Evolutionary conservation across 1,139 yeast species (phyloP).

Genomic region (Yamadazyma diddensiae): DNA sequence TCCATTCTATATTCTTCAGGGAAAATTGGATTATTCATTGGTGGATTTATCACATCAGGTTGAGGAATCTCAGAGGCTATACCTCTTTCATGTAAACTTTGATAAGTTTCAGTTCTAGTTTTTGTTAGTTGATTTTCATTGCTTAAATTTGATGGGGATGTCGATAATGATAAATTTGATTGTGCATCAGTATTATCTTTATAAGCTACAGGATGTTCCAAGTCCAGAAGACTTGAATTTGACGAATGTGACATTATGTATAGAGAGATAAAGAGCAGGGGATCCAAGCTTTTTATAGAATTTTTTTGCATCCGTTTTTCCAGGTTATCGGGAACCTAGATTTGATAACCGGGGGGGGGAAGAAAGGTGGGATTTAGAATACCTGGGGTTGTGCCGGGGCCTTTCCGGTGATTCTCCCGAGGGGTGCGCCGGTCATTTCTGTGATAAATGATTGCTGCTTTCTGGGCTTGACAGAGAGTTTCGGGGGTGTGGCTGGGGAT

Average conservation of each 20-base stretch:
- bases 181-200: slow-evolving; percentile 37
- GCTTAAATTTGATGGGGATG: slow-evolving; percentile 8
- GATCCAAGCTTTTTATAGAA: not conserved
- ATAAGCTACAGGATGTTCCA: slow-evolving; percentile 8
- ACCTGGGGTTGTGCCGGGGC: not conserved
- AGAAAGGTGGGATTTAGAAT: too few relatives aligned
- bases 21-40: slow-evolving; percentile 64
- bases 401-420: not conserved
- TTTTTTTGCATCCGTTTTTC: slow-evolving; percentile 6
- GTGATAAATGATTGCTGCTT: too few relatives aligned
- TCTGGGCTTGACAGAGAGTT: too few relatives aligned
- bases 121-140: slow-evolving; percentile 17
- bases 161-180: slow-evolving; percentile 30
- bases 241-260: slow-evolving; percentile 5
- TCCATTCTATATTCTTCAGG: slow-evolving; percentile 91
- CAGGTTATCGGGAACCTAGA: slow-evolving; percentile 1
- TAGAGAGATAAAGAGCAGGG: not conserved
- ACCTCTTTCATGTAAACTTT: slow-evolving; percentile 64
- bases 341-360: too few relatives aligned
- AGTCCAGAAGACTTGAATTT: slow-evolving; percentile 10
- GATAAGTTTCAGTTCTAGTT: slow-evolving; percentile 69
- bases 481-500: too few relatives aligned
- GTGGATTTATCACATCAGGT: slow-evolving; percentile 62
- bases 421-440: not conserved
- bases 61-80: slow-evolving; percentile 48